Conservation (phyloP, 495 filamentous ascomycete genomes). For the Antarctomyces pellizariae region DNA sequence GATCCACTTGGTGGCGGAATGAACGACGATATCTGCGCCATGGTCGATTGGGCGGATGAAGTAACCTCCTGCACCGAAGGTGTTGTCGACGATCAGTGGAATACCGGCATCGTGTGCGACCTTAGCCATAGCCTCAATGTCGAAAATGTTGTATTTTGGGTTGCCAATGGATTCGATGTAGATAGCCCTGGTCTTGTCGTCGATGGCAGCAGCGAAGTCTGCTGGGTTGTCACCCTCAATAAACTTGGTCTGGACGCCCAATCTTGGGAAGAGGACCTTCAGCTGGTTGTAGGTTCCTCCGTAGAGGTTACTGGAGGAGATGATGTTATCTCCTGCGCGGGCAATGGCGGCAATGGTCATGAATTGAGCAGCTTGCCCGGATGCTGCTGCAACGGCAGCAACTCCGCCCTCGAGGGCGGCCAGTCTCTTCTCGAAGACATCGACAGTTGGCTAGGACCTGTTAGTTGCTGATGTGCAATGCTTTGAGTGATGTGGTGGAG, state of each 20-base stretch:
- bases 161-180: conserved; percentile 94
- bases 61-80: conserved; percentile 91
- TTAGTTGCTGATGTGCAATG: background rate
- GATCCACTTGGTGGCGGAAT: conserved; percentile 97
- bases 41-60: conserved; percentile 76
- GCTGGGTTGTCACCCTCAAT: conserved; percentile 61
- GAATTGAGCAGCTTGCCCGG: conserved; percentile 89
- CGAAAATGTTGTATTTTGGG: conserved; percentile 82
- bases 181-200: conserved; percentile 90
- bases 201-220: conserved; percentile 67
- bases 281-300: conserved; percentile 97
- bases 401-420: conserved; percentile 89
- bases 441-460: conserved; percentile 55
- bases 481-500: background rate
- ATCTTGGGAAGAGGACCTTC: conserved; percentile 70
- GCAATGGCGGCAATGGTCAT: conserved; percentile 71
- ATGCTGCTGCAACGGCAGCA: conserved; percentile 71
- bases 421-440: conserved; percentile 94
- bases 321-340: conserved; percentile 78
- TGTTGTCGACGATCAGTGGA: conserved; percentile 87
- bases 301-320: conserved; percentile 82
- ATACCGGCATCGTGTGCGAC: conserved; percentile 60
- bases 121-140: conserved; percentile 66
- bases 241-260: conserved; percentile 84
- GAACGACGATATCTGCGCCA: conserved; percentile 85